Percentiles rank a stretch among this genome's conserved stretches.
Conservation (phyloP, 805 yeast species). For the Myxozyma vanderwaltii region DNA sequence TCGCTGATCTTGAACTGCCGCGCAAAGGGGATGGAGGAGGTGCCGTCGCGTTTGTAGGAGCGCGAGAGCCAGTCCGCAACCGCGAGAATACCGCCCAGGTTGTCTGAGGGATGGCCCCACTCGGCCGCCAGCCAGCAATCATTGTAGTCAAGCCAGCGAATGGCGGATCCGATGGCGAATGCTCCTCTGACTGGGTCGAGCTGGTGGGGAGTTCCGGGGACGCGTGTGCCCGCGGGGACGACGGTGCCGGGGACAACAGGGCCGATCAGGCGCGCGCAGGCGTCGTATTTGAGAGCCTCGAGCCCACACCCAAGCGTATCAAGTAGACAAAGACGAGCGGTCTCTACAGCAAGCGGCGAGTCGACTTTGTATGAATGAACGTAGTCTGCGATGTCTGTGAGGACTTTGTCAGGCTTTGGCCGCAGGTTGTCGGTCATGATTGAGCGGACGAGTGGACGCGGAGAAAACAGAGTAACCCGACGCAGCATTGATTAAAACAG, state of each 20-base stretch:
- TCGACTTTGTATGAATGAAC: constrained; percentile 51
- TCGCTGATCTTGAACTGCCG: constrained; percentile 52
- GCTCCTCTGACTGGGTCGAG: constrained; percentile 63
- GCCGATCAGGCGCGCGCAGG: constrained; percentile 52
- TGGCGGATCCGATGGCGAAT: constrained; percentile 57
- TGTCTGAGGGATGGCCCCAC: constrained; percentile 70
- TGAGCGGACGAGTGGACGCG: neutral
- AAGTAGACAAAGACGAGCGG: constrained; percentile 57
- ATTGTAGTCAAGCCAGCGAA: constrained; percentile 64
- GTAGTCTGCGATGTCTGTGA: constrained; percentile 54
- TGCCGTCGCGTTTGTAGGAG: constrained; percentile 46
- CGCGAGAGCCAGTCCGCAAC: constrained; percentile 60
- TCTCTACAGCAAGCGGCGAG: constrained; percentile 52
- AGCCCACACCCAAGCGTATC: constrained; percentile 65
- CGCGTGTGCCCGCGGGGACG: constrained; percentile 58
- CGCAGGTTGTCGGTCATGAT: constrained; percentile 51
- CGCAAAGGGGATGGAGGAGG: constrained; percentile 43
- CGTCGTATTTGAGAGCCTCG: constrained; percentile 57
- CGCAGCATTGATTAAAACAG: neutral
- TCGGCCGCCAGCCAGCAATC: constrained; percentile 72
- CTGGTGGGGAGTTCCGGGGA: constrained; percentile 54
- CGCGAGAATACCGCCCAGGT: constrained; percentile 60
- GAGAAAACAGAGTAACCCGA: neutral
- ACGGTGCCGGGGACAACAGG: constrained; percentile 61
- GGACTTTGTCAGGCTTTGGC: constrained; percentile 54